A percentile compares a stretch with the other conserved stretches of the same genome.
Conservation (phyloP, 2,329 filamentous ascomycete genomes). For the Cercospora zeina region DNA sequence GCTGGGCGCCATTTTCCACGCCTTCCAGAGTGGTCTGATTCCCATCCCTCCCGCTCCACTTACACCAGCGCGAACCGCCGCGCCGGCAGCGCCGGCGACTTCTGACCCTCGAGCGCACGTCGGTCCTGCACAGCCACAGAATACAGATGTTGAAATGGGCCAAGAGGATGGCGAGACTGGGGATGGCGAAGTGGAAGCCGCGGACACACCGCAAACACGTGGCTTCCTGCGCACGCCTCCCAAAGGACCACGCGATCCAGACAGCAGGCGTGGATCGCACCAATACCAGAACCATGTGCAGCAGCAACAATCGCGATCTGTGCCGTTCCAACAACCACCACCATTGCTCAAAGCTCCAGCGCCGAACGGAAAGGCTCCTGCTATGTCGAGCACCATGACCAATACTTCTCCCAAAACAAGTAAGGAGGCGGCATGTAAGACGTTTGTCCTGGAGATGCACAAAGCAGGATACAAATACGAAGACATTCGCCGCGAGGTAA, state of each 20-base stretch:
- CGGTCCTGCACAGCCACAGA: not conserved
- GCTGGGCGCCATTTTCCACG: conserved; percentile 31
- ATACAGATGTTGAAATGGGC: conserved; percentile 43
- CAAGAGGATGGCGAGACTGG: conserved; percentile 78
- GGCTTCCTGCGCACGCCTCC: conserved; percentile 35
- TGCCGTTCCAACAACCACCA: conserved; percentile 9
- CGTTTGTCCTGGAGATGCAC: conserved; percentile 42
- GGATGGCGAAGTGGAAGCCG: conserved; percentile 58
- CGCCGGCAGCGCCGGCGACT: not conserved
- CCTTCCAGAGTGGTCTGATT: conserved; percentile 34
- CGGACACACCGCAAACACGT: conserved; percentile 14
- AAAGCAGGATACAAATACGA: conserved; percentile 69
- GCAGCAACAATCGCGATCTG: conserved; percentile 12
- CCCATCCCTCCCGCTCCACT: conserved; percentile 28
- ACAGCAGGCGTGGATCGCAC: conserved; percentile 21
- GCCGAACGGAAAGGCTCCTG: conserved; percentile 13
- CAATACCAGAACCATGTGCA: conserved; percentile 12
- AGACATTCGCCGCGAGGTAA: conserved; percentile 70
- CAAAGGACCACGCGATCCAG: conserved; percentile 31
- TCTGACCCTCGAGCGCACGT: conserved; percentile 1
- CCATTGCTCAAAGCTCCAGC: not conserved
- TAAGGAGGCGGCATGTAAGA: conserved; percentile 28
- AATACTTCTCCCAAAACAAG: not conserved
- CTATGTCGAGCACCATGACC: not conserved
- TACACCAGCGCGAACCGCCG: not conserved